Percentiles rank a stretch among this genome's conserved stretches.
phyloP scores from a whole-genome alignment of 768 basidiomycete species.

The Phylloporus rhodoxanthus region DNA sequence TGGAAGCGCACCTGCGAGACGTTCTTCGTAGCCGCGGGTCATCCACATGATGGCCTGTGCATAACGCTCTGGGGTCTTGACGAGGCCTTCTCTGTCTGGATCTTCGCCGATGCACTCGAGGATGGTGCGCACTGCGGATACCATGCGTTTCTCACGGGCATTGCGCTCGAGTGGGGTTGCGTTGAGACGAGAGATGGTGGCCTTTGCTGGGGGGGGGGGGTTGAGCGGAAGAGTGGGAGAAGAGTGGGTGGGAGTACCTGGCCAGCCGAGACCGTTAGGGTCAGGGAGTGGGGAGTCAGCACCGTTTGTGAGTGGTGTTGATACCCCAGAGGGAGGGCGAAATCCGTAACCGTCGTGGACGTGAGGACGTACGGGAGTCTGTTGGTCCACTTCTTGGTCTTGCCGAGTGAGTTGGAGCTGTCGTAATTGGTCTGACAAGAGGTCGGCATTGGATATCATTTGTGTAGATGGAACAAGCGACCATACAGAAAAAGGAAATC shows the following conservation, averaged over 20 bases:
- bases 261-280: constrained; percentile 86
- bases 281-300: constrained; percentile 37
- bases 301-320: constrained; percentile 48
- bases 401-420: constrained; percentile 43
- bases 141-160: constrained; percentile 70
- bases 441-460: constrained; percentile 30
- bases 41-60: constrained; percentile 98
- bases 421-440: constrained; percentile 43
- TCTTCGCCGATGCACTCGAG: constrained; percentile 98
- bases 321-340: constrained; percentile 59
- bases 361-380: constrained; percentile 18
- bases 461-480: not conserved
- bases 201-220: constrained; percentile 60
- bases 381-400: too few relatives aligned
- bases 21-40: constrained; percentile 97
- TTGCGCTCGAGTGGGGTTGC: constrained; percentile 69
- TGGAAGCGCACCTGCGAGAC: constrained; percentile 62
- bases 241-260: constrained; percentile 47
- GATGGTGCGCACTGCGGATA: constrained; percentile 81
- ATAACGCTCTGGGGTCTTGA: constrained; percentile 90
- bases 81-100: constrained; percentile 88
- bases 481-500: too few relatives aligned
- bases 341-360: constrained; percentile 80
- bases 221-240: constrained; percentile 8
- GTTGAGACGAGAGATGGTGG: constrained; percentile 77